Evolutionary conservation across 108 stramenopile species (phyloP).

Genomic region (Fistulifera pelliculosa): DNA sequence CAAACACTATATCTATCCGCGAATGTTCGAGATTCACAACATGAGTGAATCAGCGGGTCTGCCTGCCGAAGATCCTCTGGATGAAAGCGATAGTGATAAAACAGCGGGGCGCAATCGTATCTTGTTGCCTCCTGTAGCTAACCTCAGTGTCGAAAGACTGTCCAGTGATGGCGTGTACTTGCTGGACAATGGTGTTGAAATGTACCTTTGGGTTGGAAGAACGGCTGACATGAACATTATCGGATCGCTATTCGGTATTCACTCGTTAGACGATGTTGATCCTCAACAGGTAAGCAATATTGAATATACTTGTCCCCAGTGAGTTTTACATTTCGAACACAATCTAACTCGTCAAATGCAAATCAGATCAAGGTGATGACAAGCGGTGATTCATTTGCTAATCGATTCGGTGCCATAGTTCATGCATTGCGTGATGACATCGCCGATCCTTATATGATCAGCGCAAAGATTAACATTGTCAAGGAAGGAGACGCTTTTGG

Average conservation of each 20-base stretch:
- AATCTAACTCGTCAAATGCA: too few relatives aligned
- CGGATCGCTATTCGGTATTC: constrained; percentile 77
- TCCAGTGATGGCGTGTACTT: constrained; percentile 82
- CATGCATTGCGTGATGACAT: constrained; percentile 71
- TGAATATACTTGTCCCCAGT: not conserved
- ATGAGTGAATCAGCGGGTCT: constrained; percentile 69
- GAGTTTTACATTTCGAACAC: constrained; percentile 1
- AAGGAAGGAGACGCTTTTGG: constrained; percentile 84
- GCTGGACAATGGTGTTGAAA: constrained; percentile 89
- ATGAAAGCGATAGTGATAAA: constrained; percentile 26
- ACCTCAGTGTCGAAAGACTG: constrained; percentile 75
- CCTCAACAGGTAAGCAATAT: constrained; percentile 27
- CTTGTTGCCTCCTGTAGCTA: constrained; percentile 65
- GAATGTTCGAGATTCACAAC: constrained; percentile 91
- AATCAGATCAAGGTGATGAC: constrained; percentile 31
- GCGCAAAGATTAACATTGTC: constrained; percentile 74
- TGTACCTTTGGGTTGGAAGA: constrained; percentile 94
- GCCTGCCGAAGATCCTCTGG: constrained; percentile 24
- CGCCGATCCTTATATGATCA: constrained; percentile 31
- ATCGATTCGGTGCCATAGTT: constrained; percentile 71
- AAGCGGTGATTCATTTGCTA: constrained; percentile 64
- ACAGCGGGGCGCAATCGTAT: constrained; percentile 63
- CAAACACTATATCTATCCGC: constrained; percentile 85
- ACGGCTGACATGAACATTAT: constrained; percentile 67
- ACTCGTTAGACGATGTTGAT: constrained; percentile 80